A percentile compares a stretch with the other conserved stretches of the same genome.
phyloP scores from a whole-genome alignment of 768 basidiomycete genomes.

The Paxillus involutus region DNA sequence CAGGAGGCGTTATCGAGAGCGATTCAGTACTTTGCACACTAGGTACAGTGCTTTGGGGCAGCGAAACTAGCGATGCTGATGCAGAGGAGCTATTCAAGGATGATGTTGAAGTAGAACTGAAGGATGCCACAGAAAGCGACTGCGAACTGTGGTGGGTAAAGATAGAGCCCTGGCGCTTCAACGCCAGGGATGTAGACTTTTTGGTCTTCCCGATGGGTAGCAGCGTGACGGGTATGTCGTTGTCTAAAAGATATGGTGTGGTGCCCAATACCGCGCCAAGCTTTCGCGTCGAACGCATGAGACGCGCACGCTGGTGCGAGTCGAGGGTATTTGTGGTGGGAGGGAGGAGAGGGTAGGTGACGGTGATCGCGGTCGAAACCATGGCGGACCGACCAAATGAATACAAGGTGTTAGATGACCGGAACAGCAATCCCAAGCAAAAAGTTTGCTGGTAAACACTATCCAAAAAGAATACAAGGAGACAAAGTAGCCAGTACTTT shows the following conservation, averaged over 20 bases:
- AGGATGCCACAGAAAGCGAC: constrained; percentile 21
- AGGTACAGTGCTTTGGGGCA: constrained; percentile 4
- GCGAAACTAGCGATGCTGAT: constrained; percentile 17
- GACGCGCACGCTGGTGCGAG: constrained; percentile 32
- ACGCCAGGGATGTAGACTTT: constrained; percentile 12
- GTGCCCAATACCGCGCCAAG: constrained; percentile 36
- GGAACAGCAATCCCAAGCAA: background rate
- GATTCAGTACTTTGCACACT: constrained; percentile 10
- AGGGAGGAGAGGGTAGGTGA: constrained; percentile 24
- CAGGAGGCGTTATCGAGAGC: constrained; percentile 13
- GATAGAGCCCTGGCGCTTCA: constrained; percentile 34
- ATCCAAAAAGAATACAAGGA: background rate
- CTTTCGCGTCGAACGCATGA: constrained; percentile 38
- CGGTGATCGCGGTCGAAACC: constrained; percentile 18
- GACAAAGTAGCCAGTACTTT: constrained; percentile 17
- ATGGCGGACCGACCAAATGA: constrained; percentile 11
- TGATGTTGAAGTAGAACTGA: constrained; percentile 8
- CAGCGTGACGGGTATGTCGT: constrained; percentile 14
- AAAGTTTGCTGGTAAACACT: background rate
- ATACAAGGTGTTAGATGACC: background rate
- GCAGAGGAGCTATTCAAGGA: constrained; percentile 13
- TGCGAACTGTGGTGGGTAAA: constrained; percentile 22
- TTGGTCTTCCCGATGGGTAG: constrained; percentile 21
- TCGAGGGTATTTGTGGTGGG: constrained; percentile 36
- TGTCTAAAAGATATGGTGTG: constrained; percentile 35